Conservation (phyloP, 2,329 filamentous ascomycete genomes). For the Zasmidium citrigriseum region DNA sequence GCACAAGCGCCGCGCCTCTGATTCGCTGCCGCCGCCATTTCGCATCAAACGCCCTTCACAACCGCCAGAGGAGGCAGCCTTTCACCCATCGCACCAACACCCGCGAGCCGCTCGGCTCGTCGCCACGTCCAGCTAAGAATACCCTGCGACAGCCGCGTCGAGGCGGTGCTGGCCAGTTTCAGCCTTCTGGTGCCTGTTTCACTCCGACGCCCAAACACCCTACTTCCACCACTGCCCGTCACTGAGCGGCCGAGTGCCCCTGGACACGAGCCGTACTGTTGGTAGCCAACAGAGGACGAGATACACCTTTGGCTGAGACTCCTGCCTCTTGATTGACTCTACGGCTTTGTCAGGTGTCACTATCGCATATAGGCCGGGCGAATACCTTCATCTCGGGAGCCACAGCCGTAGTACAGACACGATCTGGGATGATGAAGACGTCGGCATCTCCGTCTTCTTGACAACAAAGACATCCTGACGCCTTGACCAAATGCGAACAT, state of each 20-base stretch:
- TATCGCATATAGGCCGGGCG: background rate
- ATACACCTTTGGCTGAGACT: background rate
- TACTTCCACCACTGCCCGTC: background rate
- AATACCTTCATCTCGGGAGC: background rate
- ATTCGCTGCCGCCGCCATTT: constrained; percentile 1
- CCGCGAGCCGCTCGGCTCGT: constrained; percentile 3
- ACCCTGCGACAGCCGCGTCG: background rate
- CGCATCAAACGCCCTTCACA: background rate
- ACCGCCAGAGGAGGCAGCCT: no score
- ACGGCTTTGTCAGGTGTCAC: background rate
- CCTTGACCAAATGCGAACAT: no score
- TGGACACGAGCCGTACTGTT: background rate
- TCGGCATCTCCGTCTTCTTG: background rate
- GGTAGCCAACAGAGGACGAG: background rate
- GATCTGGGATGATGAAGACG: background rate
- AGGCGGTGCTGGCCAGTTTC: background rate
- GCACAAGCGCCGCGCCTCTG: background rate
- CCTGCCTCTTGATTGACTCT: background rate
- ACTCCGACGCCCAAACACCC: background rate
- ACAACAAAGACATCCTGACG: no score
- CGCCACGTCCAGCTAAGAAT: background rate
- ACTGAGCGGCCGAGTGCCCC: background rate
- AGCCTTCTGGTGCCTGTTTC: background rate
- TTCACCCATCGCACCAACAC: no score
- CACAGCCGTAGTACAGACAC: background rate